Base-by-base conservation (phyloP, 1,284 basidiomycete species). In the Vanrija humicola region DNA sequence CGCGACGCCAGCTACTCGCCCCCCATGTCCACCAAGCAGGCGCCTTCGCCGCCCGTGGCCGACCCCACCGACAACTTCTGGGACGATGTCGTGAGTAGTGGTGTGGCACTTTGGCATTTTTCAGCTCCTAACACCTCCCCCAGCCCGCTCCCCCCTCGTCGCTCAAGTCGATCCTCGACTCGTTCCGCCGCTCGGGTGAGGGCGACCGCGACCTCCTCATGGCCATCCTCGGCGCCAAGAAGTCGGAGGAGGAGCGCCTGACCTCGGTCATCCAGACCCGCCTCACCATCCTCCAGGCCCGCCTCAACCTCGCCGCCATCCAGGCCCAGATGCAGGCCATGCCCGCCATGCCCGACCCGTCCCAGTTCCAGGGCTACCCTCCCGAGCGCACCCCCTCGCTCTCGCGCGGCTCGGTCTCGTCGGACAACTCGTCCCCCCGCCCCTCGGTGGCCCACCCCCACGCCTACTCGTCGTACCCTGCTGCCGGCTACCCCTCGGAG, bases 171-270 rank as follows among this genome's bases (percentile, higher is more conserved):
- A 91, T 94, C 42, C 84, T 94, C 28, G 81, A 83, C 44, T 90
- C 90, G 15, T 94, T 92, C 79, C 82, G 83, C 61, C 77, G 83
- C 42, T 87, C 85, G 65, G 90, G 90, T 55, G 88, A 92, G 62
- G 90, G 89, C 46, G 90, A 94, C 80, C 82, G 90, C 40, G 89
- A 92, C 54, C 86, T 92, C 83, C 80, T 94, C 25, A 81, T 93
- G 47, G 84, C 88, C 63, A 88, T 94, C 81, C 80, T 94, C 50
- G 89, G 86, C 61, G 90, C 90, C 71, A 93, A 94, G 79, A 83
- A 85, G 58, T 86, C 90, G 23, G 90, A 94, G 72, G 90, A 94
- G 72, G 87, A 73, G 69, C 67, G 73, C 25, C 63, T 75, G 19
- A 73, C 73, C 1, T 62, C 73, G n/a, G 61, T 75, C 43, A 72